Percentiles rank a stretch among this genome's conserved stretches.
phyloP scores from a whole-genome alignment of 2,329 filamentous ascomycete genomes.

The Beauveria sp. region DNA sequence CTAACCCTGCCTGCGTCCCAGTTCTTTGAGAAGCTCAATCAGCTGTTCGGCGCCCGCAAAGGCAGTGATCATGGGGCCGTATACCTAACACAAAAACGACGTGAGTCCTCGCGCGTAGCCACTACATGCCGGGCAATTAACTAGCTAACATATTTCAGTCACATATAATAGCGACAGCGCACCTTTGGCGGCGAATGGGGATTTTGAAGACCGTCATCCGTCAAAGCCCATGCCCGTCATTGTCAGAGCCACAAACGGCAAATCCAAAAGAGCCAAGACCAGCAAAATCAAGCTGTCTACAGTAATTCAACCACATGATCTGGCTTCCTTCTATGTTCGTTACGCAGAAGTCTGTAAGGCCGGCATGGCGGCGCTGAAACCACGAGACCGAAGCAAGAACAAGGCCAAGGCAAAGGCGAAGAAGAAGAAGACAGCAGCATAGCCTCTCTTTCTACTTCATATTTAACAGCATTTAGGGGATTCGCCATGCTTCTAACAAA shows the following conservation, averaged over 20 bases:
- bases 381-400: conserved; percentile 82
- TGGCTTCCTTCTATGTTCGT: conserved; percentile 72
- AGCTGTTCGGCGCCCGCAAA: conserved; percentile 61
- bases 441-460: neutral
- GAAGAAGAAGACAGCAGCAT: conserved; percentile 49
- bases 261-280: conserved; percentile 48
- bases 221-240: conserved; percentile 61
- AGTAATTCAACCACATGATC: conserved; percentile 63
- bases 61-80: conserved; percentile 66
- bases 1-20: conserved; percentile 26
- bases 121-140: neutral
- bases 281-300: conserved; percentile 73
- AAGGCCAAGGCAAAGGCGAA: conserved; percentile 74
- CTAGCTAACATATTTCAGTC: conserved; percentile 24
- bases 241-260: conserved; percentile 78
- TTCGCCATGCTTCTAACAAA: neutral
- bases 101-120: conserved; percentile 34
- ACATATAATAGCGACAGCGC: conserved; percentile 36
- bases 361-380: conserved; percentile 85
- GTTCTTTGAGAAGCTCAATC: conserved; percentile 65
- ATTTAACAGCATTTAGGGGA: neutral
- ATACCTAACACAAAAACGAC: conserved; percentile 68
- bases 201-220: conserved; percentile 53
- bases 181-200: conserved; percentile 37
- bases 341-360: conserved; percentile 90